phyloP scores from a whole-genome alignment of 2,329 filamentous ascomycete species.

The Aspergillus hortae region DNA sequence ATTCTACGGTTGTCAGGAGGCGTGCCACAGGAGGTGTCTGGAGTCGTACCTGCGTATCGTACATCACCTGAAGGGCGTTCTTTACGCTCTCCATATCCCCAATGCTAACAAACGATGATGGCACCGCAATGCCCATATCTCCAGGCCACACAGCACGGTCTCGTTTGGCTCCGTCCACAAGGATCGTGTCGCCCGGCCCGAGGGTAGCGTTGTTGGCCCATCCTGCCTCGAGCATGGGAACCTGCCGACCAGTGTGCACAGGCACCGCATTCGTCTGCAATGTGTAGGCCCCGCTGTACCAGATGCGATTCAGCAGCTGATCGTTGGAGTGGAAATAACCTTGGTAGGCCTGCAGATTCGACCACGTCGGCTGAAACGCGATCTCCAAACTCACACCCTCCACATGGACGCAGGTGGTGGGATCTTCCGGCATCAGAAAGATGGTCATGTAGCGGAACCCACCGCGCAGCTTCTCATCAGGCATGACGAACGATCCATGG shows the following conservation, averaged over 20 bases:
- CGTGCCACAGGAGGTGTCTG: not conserved
- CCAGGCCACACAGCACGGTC: slow-evolving; percentile 46
- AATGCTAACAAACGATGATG: slow-evolving; percentile 41
- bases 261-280: slow-evolving; percentile 46
- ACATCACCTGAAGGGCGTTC: slow-evolving; percentile 48
- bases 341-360: slow-evolving; percentile 51
- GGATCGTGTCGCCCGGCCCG: slow-evolving; percentile 39
- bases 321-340: slow-evolving; percentile 53
- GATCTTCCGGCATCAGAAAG: slow-evolving; percentile 31
- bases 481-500: slow-evolving; percentile 36
- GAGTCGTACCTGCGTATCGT: slow-evolving; percentile 37
- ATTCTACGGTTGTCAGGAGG: slow-evolving; percentile 15
- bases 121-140: slow-evolving; percentile 51
- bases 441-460: slow-evolving; percentile 45
- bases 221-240: slow-evolving; percentile 26
- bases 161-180: slow-evolving; percentile 43
- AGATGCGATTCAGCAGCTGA: slow-evolving; percentile 53
- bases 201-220: slow-evolving; percentile 42
- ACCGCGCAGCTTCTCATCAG: slow-evolving; percentile 38
- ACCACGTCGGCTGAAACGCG: slow-evolving; percentile 50
- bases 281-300: slow-evolving; percentile 56
- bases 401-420: slow-evolving; percentile 35
- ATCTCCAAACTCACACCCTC: slow-evolving; percentile 43
- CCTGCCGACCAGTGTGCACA: slow-evolving; percentile 34
- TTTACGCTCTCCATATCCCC: slow-evolving; percentile 46